Conservation (phyloP, 495 filamentous ascomycete genomes). For the Tuber melanosporum region DNA sequence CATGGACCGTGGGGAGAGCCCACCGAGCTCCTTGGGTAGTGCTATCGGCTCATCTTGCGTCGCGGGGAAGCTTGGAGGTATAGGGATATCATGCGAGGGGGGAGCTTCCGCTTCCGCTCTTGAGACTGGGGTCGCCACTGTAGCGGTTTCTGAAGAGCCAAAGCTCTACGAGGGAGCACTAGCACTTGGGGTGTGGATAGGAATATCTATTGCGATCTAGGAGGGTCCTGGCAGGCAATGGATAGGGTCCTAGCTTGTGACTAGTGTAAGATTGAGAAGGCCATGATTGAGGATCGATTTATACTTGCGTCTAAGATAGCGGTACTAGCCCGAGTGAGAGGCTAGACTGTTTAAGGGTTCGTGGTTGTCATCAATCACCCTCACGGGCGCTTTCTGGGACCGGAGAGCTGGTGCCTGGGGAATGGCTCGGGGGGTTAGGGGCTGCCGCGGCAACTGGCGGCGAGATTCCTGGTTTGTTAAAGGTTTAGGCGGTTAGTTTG, state of each 20-base stretch:
- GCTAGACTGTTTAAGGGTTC: neutral
- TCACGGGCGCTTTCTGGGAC: neutral
- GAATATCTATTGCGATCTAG: neutral
- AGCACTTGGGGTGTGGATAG: neutral
- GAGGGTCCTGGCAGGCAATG: neutral
- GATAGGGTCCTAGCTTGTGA: neutral
- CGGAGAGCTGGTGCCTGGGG: neutral
- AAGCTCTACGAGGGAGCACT: neutral
- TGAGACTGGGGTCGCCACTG: slow-evolving; percentile 21
- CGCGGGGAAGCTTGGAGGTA: neutral
- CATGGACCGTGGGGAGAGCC: neutral
- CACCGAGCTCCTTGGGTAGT: neutral
- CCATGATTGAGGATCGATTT: neutral
- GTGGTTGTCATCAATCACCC: neutral
- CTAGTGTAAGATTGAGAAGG: neutral
- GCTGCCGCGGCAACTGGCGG: neutral
- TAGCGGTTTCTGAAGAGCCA: neutral
- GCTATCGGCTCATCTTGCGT: neutral
- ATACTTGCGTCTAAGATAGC: neutral
- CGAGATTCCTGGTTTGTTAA: neutral
- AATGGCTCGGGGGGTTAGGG: neutral
- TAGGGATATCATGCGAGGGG: neutral
- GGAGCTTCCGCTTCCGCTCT: slow-evolving; percentile 10
- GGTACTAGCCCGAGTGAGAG: neutral
- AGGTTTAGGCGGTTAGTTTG: neutral